phyloP scores from a whole-genome alignment of 1,284 basidiomycete species.

The Leccinum subrobustum region DNA sequence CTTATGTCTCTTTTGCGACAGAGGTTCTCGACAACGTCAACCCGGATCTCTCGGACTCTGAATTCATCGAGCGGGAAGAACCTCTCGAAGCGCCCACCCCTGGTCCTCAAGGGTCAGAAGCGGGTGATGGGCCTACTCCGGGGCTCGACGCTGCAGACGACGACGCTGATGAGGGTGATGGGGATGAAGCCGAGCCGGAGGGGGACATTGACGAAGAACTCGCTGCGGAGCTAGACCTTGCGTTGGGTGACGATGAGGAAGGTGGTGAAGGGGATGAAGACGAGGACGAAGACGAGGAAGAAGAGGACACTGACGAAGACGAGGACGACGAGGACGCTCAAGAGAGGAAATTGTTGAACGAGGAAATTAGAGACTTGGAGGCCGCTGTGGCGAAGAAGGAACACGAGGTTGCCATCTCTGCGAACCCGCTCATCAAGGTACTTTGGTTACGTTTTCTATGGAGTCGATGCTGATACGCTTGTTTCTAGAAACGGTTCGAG shows the following conservation, averaged over 20 bases:
- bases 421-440: slow-evolving; percentile 87
- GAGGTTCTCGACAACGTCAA: slow-evolving; percentile 83
- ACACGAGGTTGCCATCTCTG: slow-evolving; percentile 81
- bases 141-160: slow-evolving; percentile 53
- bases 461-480: slow-evolving; percentile 5
- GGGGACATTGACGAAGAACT: slow-evolving; percentile 77
- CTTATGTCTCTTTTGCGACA: slow-evolving; percentile 27
- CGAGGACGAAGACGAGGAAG: slow-evolving; percentile 68
- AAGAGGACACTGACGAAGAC: slow-evolving; percentile 66
- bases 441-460: slow-evolving; percentile 10
- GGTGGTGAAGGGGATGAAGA: slow-evolving; percentile 65
- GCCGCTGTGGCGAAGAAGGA: slow-evolving; percentile 86
- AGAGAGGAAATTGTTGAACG: slow-evolving; percentile 78
- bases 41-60: slow-evolving; percentile 83
- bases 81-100: slow-evolving; percentile 63
- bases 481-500: slow-evolving; percentile 83
- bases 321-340: slow-evolving; percentile 73
- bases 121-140: slow-evolving; percentile 60
- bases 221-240: slow-evolving; percentile 72
- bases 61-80: slow-evolving; percentile 72
- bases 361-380: slow-evolving; percentile 89
- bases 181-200: slow-evolving; percentile 57
- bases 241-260: slow-evolving; percentile 66
- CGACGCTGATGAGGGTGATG: slow-evolving; percentile 58
- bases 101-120: slow-evolving; percentile 55